A percentile compares a stretch with the other conserved stretches of the same genome.
phyloP scores from a whole-genome alignment of 1,284 basidiomycete species.

The Puccinia sorghi region DNA sequence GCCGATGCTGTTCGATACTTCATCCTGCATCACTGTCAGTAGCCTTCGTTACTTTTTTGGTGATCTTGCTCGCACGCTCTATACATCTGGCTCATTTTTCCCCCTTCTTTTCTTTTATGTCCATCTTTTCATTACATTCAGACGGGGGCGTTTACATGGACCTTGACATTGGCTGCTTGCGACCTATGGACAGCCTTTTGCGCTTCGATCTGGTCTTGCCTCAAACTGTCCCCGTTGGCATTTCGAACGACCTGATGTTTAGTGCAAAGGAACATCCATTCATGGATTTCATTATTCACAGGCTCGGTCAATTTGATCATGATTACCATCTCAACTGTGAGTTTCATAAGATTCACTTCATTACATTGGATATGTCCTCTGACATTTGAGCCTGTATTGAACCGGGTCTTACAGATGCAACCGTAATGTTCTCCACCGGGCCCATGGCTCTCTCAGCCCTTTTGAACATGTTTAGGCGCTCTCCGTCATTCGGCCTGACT shows the following conservation, averaged over 20 bases:
- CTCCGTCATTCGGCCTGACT: constrained; percentile 81
- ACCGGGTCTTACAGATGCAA: constrained; percentile 98
- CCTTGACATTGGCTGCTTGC: constrained; percentile 90
- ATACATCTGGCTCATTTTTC: neutral
- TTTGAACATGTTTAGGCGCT: constrained; percentile 55
- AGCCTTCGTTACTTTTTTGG: neutral
- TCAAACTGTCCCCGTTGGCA: constrained; percentile 78
- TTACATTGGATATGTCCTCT: too few species aligned
- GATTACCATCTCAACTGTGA: constrained; percentile 45
- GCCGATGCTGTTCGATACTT: constrained; percentile 98
- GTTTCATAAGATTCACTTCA: constrained; percentile 54
- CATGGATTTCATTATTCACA: constrained; percentile 88
- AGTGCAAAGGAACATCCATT: constrained; percentile 82
- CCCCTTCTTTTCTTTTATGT: too few species aligned
- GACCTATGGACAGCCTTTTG: constrained; percentile 84
- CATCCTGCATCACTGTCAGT: constrained; percentile 75
- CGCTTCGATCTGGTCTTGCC: constrained; percentile 87
- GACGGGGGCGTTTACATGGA: constrained; percentile 94
- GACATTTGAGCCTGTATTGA: too few species aligned
- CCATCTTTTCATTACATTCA: neutral
- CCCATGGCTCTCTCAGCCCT: constrained; percentile 60
- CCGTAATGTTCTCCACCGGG: constrained; percentile 99
- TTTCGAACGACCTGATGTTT: constrained; percentile 94
- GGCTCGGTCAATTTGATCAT: constrained; percentile 47
- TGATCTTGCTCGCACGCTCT: neutral